Evolutionary conservation across 768 basidiomycete genomes (phyloP).

Genomic region (Phylloporus scabripes): DNA sequence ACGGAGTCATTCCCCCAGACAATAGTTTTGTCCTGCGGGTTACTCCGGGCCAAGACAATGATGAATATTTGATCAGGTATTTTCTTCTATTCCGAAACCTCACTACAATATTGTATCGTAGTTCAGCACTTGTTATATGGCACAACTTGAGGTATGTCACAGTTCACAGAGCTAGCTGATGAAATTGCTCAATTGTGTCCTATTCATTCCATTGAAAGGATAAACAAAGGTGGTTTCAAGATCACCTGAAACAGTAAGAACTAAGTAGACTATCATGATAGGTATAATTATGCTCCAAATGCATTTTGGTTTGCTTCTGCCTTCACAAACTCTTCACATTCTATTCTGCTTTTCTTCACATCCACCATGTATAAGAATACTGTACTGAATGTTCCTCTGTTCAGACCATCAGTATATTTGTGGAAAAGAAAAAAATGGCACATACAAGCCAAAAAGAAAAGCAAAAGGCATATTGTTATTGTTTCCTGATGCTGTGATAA

Average conservation of each 20-base stretch:
- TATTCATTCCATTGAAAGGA: not conserved
- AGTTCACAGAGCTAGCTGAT: too few species aligned
- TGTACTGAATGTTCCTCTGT: conserved; percentile 28
- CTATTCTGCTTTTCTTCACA: conserved; percentile 55
- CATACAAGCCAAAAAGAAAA: conserved; percentile 65
- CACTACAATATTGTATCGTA: too few species aligned
- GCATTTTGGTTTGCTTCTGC: conserved; percentile 46
- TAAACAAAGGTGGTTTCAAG: not conserved
- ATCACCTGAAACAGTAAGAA: not conserved
- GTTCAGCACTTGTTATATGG: too few species aligned
- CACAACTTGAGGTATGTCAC: too few species aligned
- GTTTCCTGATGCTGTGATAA: conserved; percentile 60
- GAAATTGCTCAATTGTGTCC: too few species aligned
- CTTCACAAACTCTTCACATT: conserved; percentile 56
- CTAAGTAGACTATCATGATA: not conserved
- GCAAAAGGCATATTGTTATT: conserved; percentile 75
- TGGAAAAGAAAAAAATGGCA: conserved; percentile 2
- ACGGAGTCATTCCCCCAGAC: too few species aligned
- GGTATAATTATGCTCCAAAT: conserved; percentile 20
- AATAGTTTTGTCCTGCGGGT: too few species aligned
- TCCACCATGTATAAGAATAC: conserved; percentile 60
- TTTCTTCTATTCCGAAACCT: too few species aligned
- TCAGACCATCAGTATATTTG: not conserved
- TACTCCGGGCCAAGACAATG: too few species aligned
- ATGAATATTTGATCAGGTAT: too few species aligned